Percentiles rank a stretch among this genome's conserved stretches.
phyloP scores from a whole-genome alignment of 345 rosid species.

The Camelina sativa region DNA sequence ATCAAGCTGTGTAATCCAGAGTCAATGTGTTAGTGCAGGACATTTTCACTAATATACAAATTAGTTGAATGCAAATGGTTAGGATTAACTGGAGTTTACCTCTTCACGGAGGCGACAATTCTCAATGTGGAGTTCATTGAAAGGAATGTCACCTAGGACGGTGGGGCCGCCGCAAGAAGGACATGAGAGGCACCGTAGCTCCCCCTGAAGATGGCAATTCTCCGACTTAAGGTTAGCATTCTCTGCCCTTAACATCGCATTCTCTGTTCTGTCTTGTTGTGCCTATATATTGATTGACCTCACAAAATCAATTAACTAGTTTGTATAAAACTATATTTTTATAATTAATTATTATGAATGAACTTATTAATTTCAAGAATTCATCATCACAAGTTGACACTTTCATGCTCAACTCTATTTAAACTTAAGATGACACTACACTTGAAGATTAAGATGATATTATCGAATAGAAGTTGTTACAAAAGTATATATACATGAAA shows the following conservation, averaged over 20 bases:
- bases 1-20: constrained; percentile 55
- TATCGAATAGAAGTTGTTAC: neutral
- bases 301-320: neutral
- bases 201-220: constrained; percentile 76
- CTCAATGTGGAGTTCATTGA: constrained; percentile 79
- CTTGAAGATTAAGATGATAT: neutral
- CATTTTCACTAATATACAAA: neutral
- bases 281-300: constrained; percentile 50
- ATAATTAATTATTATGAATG: too few species aligned
- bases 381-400: neutral
- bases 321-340: neutral
- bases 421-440: neutral
- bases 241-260: constrained; percentile 75
- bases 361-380: neutral
- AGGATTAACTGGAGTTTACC: constrained; percentile 45
- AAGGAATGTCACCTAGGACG: constrained; percentile 67
- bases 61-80: neutral
- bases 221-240: constrained; percentile 75
- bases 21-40: neutral
- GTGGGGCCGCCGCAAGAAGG: constrained; percentile 81
- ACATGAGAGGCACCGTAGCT: constrained; percentile 68
- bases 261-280: constrained; percentile 87
- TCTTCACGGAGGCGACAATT: constrained; percentile 88
- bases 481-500: neutral
- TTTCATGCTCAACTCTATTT: neutral